Evolutionary conservation across 345 rosid genomes (phyloP).

Genomic region (Capsella bursapastoris): DNA sequence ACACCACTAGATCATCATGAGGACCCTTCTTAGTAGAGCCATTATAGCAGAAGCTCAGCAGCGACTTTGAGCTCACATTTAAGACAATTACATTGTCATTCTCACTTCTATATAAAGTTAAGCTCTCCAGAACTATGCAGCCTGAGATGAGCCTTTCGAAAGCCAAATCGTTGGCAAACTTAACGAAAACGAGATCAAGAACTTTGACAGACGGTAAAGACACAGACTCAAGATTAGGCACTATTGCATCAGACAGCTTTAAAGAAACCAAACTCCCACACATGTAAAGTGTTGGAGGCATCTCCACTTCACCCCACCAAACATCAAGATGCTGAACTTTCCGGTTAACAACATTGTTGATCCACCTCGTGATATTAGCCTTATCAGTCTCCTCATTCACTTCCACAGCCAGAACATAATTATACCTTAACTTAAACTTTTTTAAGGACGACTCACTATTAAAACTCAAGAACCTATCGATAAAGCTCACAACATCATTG

Average conservation of each 20-base stretch:
- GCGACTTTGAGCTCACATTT: background rate
- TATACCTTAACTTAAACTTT: background rate
- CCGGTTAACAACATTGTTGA: background rate
- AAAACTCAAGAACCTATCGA: background rate
- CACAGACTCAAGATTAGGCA: background rate
- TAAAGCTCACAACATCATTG: background rate
- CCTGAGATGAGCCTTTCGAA: background rate
- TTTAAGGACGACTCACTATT: background rate
- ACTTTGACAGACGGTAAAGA: background rate
- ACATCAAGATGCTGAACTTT: background rate
- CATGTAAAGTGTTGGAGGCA: background rate
- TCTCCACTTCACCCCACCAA: background rate
- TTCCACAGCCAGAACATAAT: background rate
- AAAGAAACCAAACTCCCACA: constrained; percentile 5
- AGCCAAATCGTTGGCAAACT: background rate
- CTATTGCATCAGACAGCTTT: background rate
- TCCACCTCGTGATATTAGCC: background rate
- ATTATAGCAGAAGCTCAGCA: background rate
- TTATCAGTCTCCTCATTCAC: background rate
- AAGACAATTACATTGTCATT: background rate
- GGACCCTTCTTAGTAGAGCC: background rate
- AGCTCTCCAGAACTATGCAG: background rate
- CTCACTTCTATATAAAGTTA: background rate
- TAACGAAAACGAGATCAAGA: background rate
- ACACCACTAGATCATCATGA: background rate